These are phyloP conservation scores for Fusarium caatingaense DNA, from an alignment of 2,329 filamentous ascomycete species.

Conservation along the genomic window DNA sequence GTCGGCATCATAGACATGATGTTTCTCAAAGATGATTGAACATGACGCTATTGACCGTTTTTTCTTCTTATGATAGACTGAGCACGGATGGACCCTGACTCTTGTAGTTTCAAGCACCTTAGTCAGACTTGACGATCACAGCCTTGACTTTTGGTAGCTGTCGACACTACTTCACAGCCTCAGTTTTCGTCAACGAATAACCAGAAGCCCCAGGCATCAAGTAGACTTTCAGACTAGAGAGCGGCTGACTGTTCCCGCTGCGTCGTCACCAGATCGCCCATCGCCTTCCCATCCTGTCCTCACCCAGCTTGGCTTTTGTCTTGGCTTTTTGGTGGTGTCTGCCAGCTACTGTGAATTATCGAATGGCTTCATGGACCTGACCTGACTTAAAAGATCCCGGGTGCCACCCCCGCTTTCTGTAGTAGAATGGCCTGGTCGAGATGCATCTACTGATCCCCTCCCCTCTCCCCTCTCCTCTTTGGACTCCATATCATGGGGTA, in stretches of 20 bases:
- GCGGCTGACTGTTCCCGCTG: conserved; percentile 1
- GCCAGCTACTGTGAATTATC: background rate
- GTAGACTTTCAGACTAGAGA: conserved; percentile 4
- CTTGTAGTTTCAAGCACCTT: conserved; percentile 23
- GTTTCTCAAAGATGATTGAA: background rate
- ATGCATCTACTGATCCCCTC: conserved; percentile 6
- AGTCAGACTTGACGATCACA: conserved; percentile 25
- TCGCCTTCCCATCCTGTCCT: conserved; percentile 1
- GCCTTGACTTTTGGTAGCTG: conserved; percentile 8
- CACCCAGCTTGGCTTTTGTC: conserved; percentile 4
- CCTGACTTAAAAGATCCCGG: conserved; percentile 10
- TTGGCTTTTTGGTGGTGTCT: conserved; percentile 14
- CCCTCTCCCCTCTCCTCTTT: background rate
- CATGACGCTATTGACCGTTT: conserved; percentile 4
- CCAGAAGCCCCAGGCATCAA: background rate
- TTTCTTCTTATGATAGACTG: conserved; percentile 2
- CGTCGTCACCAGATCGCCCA: conserved; percentile 2
- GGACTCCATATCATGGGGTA: conserved; percentile 25
- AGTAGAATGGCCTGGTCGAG: conserved; percentile 17
- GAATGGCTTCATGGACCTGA: conserved; percentile 23
- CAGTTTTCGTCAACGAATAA: conserved; percentile 17
- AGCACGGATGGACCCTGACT: conserved; percentile 25
- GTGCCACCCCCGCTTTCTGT: conserved; percentile 34
- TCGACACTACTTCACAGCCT: background rate
- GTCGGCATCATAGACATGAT: conserved; percentile 7